These are phyloP conservation scores for Lecanoromycetidae sp. DNA, from an alignment of 2,329 filamentous ascomycete species.

Conservation along the genomic window DNA sequence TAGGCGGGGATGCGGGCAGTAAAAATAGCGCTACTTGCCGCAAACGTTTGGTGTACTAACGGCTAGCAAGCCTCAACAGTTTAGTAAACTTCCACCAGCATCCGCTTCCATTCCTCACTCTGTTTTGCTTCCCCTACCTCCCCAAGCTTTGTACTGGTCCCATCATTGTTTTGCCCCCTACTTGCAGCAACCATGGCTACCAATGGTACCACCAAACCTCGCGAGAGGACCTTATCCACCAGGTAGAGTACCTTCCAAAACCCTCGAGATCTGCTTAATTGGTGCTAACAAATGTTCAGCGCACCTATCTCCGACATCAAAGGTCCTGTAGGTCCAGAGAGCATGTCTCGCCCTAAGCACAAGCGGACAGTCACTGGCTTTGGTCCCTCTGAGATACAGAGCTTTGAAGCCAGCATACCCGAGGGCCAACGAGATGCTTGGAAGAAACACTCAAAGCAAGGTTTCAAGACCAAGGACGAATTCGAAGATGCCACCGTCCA, in stretches of 20 bases:
- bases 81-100: not conserved
- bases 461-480: slow-evolving; percentile 67
- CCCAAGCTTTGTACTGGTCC: not conserved
- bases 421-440: slow-evolving; percentile 76
- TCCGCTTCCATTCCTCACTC: not conserved
- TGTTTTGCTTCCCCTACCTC: not conserved
- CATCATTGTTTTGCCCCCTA: not conserved
- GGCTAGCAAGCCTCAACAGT: not conserved
- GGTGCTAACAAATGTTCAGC: no score
- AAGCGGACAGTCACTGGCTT: slow-evolving; percentile 95
- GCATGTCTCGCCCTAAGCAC: slow-evolving; percentile 80
- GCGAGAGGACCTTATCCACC: slow-evolving; percentile 19
- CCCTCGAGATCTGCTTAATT: no score
- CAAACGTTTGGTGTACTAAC: not conserved
- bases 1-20: not conserved
- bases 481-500: slow-evolving; percentile 76
- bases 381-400: slow-evolving; percentile 82
- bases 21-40: not conserved
- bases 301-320: slow-evolving; percentile 78
- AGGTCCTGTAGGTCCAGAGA: slow-evolving; percentile 73
- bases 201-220: no score
- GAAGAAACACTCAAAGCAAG: slow-evolving; percentile 50
- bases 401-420: slow-evolving; percentile 79
- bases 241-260: no score
- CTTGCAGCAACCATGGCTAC: slow-evolving; percentile 19